Evolutionary conservation across 192 early-diverging fungal species (phyloP).

Genomic region (Backusella parvicylindrica): DNA sequence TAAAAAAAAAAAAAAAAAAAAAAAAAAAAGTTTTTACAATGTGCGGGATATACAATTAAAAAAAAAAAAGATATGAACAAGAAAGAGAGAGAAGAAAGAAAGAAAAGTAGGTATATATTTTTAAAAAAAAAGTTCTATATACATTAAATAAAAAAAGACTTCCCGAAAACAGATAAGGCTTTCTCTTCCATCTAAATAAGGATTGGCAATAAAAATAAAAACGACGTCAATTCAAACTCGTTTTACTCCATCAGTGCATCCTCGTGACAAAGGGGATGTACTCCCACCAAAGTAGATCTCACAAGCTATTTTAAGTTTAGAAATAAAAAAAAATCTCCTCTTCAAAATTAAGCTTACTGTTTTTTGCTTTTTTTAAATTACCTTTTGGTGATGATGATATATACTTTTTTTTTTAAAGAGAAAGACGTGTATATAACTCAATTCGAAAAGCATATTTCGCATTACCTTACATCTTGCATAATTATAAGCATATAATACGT

Average conservation of each 20-base stretch:
- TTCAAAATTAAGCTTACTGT: background rate
- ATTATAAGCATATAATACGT: background rate
- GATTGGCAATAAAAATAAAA: slow-evolving; percentile 4
- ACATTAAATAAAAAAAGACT: background rate
- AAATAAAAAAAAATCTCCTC: background rate
- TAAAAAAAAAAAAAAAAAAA: too few relatives aligned
- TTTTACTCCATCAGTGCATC: background rate
- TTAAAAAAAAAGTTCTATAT: background rate
- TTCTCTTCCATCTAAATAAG: background rate
- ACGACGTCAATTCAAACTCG: slow-evolving; percentile 4
- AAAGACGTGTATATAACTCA: background rate
- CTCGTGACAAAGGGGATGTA: slow-evolving; percentile 4
- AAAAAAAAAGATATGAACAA: background rate
- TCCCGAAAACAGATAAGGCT: slow-evolving; percentile 6
- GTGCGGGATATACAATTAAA: background rate
- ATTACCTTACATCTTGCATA: background rate
- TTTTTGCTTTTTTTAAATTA: background rate
- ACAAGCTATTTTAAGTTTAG: slow-evolving; percentile 1
- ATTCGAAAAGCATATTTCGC: background rate
- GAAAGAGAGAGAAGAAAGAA: background rate
- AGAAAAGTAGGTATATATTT: too few relatives aligned
- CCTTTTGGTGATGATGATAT: background rate
- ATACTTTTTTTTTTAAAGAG: background rate
- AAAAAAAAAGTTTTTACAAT: background rate
- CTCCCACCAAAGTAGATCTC: background rate